Evolutionary conservation across 2,329 filamentous ascomycete species (phyloP).

Genomic region (Aschersonia sp.): DNA sequence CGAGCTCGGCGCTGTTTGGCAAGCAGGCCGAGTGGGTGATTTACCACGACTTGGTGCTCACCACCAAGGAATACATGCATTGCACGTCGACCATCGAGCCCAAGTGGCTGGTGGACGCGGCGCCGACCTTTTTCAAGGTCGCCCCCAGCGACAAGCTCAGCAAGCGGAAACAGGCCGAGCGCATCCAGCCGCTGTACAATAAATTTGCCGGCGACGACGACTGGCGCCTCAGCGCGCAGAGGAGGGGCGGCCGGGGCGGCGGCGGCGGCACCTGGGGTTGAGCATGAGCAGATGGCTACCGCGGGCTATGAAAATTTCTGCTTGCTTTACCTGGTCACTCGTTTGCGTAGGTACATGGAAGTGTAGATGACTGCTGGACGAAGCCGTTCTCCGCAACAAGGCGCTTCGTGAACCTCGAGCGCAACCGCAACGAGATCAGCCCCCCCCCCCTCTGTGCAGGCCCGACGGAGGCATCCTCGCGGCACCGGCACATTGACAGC

Average conservation of each 20-base stretch:
- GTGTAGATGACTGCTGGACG: no score
- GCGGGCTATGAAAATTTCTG: no score
- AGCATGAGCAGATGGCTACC: neutral
- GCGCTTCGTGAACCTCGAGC: no score
- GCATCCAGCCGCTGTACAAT: constrained; percentile 91
- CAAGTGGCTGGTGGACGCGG: constrained; percentile 85
- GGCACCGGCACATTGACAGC: no score
- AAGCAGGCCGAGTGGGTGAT: constrained; percentile 96
- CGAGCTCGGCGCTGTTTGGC: constrained; percentile 79
- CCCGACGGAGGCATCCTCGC: no score
- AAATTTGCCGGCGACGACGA: constrained; percentile 86
- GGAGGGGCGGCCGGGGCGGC: constrained; percentile 67
- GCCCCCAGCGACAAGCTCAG: constrained; percentile 74
- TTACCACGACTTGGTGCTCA: constrained; percentile 81
- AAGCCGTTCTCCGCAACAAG: no score
- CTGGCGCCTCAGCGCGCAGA: constrained; percentile 84
- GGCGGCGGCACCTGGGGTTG: constrained; percentile 92
- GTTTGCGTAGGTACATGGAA: no score
- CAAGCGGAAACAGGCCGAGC: constrained; percentile 85
- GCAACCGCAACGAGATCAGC: no score
- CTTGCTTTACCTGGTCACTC: no score
- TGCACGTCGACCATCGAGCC: constrained; percentile 86
- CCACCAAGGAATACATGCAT: constrained; percentile 97
- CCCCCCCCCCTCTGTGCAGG: no score
- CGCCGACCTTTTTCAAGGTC: constrained; percentile 98